Conservation (phyloP, 2,329 filamentous ascomycete species). For the Aspergillus sp. region DNA sequence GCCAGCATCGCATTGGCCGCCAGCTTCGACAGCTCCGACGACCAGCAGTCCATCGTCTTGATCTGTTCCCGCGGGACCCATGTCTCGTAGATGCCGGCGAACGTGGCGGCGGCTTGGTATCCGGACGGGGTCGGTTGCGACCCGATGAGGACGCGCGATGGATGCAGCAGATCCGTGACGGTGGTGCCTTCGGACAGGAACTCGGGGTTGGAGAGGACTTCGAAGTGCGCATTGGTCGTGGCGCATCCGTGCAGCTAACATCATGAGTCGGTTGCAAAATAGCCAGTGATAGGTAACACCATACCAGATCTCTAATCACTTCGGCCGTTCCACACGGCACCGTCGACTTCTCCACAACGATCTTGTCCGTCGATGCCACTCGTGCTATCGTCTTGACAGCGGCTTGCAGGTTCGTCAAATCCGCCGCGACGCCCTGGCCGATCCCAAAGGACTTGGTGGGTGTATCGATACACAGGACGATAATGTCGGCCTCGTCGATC, state of each 20-base stretch:
- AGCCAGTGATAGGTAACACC: constrained; percentile 11
- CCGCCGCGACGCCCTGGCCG: constrained; percentile 62
- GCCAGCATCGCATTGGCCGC: constrained; percentile 73
- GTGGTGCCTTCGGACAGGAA: constrained; percentile 72
- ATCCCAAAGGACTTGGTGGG: constrained; percentile 64
- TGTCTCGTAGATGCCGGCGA: constrained; percentile 58
- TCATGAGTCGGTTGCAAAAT: no score
- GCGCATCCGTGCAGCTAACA: no score
- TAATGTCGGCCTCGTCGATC: constrained; percentile 61
- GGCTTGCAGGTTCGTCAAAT: constrained; percentile 63
- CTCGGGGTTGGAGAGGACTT: constrained; percentile 73
- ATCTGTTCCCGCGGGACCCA: constrained; percentile 63
- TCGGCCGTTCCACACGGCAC: constrained; percentile 68
- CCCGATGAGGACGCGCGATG: constrained; percentile 68
- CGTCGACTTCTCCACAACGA: constrained; percentile 75
- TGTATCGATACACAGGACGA: constrained; percentile 70
- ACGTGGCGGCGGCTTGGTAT: constrained; percentile 52
- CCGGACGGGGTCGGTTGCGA: constrained; percentile 54
- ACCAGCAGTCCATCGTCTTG: constrained; percentile 65
- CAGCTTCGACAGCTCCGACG: constrained; percentile 69
- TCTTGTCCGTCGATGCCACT: constrained; percentile 57
- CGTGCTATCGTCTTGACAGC: constrained; percentile 60
- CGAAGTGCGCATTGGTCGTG: constrained; percentile 40
- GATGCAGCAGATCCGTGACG: constrained; percentile 59
- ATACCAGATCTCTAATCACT: constrained; percentile 59